phyloP scores from a whole-genome alignment of 768 basidiomycete genomes.

The Podaxis pistillaris region DNA sequence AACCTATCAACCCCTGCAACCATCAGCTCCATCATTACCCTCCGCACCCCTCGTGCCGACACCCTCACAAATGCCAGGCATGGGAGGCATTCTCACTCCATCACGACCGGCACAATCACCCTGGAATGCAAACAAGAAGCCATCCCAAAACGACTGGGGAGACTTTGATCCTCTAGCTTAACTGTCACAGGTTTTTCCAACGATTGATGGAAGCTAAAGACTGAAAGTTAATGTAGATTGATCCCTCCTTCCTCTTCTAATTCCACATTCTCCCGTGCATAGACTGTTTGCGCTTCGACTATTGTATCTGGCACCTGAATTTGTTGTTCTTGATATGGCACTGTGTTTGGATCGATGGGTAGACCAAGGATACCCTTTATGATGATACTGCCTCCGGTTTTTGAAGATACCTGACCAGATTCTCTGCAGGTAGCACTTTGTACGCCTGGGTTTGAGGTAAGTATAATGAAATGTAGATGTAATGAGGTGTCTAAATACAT shows the following conservation, averaged over 20 bases:
- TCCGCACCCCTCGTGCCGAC: constrained; percentile 21
- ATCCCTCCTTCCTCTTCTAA: constrained; percentile 34
- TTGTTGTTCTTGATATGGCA: constrained; percentile 33
- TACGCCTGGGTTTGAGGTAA: constrained; percentile 47
- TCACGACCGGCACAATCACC: constrained; percentile 57
- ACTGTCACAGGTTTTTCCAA: neutral
- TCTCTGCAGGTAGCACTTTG: constrained; percentile 66
- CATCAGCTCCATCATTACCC: constrained; percentile 18
- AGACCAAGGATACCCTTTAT: constrained; percentile 58
- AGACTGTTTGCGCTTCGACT: constrained; percentile 50
- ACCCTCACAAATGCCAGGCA: constrained; percentile 19
- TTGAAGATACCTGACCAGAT: constrained; percentile 70
- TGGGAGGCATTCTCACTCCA: constrained; percentile 57
- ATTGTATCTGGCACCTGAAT: constrained; percentile 43
- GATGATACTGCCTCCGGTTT: constrained; percentile 70
- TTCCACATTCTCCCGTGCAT: constrained; percentile 39
- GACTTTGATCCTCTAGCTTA: constrained; percentile 80
- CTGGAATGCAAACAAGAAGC: constrained; percentile 41
- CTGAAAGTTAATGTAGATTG: constrained; percentile 12
- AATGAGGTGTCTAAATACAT: constrained; percentile 42
- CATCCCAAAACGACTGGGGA: constrained; percentile 70
- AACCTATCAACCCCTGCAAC: constrained; percentile 18
- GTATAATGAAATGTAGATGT: neutral
- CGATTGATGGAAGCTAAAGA: neutral
- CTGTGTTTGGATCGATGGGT: constrained; percentile 34